Evolutionary conservation across 805 yeast species (phyloP).

Genomic region (Brettanomyces nanus): DNA sequence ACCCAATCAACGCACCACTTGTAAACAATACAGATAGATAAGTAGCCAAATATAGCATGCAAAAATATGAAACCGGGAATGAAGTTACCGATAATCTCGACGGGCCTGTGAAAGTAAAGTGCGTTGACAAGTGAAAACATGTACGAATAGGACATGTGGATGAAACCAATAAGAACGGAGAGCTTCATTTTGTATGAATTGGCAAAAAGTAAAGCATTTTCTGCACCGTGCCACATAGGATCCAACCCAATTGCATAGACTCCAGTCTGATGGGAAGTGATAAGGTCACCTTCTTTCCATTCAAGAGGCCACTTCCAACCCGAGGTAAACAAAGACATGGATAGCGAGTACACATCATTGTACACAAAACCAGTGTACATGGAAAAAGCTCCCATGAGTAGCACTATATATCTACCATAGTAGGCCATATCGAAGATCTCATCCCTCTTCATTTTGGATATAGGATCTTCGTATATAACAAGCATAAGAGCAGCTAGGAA

Average conservation of each 20-base stretch:
- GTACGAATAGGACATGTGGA: slow-evolving; percentile 89
- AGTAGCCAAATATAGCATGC: slow-evolving; percentile 94
- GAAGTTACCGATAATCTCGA: slow-evolving; percentile 88
- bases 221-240: slow-evolving; percentile 96
- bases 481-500: slow-evolving; percentile 63
- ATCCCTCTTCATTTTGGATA: slow-evolving; percentile 66
- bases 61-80: slow-evolving; percentile 89
- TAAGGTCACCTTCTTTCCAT: slow-evolving; percentile 60
- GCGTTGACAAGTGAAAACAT: slow-evolving; percentile 80
- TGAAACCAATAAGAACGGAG: slow-evolving; percentile 88
- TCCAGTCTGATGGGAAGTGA: slow-evolving; percentile 59
- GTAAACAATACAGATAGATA: slow-evolving; percentile 77
- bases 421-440: slow-evolving; percentile 97
- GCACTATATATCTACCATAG: slow-evolving; percentile 81
- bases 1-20: slow-evolving; percentile 96
- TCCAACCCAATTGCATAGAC: slow-evolving; percentile 83
- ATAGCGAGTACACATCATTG: slow-evolving; percentile 87
- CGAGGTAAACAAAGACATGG: slow-evolving; percentile 78
- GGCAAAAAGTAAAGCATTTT: slow-evolving; percentile 79
- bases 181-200: slow-evolving; percentile 97
- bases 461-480: slow-evolving; percentile 64
- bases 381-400: slow-evolving; percentile 90
- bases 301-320: slow-evolving; percentile 92
- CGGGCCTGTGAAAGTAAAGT: slow-evolving; percentile 52
- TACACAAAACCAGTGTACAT: slow-evolving; percentile 92